Conservation (phyloP, 2,329 filamentous ascomycete genomes). For the Claviceps pazoutovae region DNA sequence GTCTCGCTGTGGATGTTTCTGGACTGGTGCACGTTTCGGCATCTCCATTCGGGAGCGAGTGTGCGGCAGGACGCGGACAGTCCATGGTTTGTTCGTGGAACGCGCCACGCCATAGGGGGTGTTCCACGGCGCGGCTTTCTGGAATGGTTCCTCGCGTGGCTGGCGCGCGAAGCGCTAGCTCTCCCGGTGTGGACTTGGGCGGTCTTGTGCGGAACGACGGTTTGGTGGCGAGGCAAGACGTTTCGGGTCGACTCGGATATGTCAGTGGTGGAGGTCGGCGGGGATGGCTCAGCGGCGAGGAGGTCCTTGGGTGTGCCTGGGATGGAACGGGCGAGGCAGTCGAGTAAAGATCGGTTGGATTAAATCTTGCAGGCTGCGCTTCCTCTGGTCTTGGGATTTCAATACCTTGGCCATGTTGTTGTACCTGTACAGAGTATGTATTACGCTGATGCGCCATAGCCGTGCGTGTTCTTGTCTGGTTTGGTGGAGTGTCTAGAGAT, state of each 20-base stretch:
- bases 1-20: constrained; percentile 57
- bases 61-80: constrained; percentile 60
- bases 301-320: constrained; percentile 10
- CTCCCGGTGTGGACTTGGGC: constrained; percentile 86
- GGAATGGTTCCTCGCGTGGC: constrained; percentile 71
- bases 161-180: constrained; percentile 69
- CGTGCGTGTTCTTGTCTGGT: too few species aligned
- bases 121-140: constrained; percentile 40
- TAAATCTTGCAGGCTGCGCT: not conserved
- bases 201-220: constrained; percentile 73
- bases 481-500: too few species aligned
- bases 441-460: too few species aligned
- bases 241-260: constrained; percentile 79
- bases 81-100: constrained; percentile 54
- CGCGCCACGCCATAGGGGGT: constrained; percentile 18
- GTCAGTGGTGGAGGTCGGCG: constrained; percentile 43
- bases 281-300: not conserved
- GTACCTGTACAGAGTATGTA: too few species aligned
- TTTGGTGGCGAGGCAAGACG: constrained; percentile 71
- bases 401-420: too few species aligned
- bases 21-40: constrained; percentile 61
- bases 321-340: constrained; percentile 10
- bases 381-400: too few species aligned
- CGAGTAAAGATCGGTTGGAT: constrained; percentile 15
- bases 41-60: constrained; percentile 59